These are phyloP conservation scores for Botrytis sinoallii DNA, from an alignment of 2,329 filamentous ascomycete species.

Conservation along the genomic window DNA sequence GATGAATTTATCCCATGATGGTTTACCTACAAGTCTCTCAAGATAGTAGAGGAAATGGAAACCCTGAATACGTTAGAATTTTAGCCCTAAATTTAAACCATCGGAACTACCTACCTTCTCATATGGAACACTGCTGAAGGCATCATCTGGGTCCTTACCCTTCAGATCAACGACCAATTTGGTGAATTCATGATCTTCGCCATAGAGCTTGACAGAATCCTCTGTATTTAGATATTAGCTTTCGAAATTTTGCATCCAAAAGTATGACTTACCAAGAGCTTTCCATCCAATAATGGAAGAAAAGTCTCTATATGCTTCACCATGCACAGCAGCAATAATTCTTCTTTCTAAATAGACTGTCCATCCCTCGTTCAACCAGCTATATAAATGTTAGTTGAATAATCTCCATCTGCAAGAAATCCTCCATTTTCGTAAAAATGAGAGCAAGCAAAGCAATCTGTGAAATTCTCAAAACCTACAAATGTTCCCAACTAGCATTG, in stretches of 20 bases:
- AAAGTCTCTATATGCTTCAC: constrained; percentile 84
- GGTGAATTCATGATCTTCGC: constrained; percentile 85
- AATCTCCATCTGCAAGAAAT: not conserved
- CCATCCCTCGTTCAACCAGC: constrained; percentile 79
- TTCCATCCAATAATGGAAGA: constrained; percentile 97
- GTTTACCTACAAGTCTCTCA: constrained; percentile 77
- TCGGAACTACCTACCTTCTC: constrained; percentile 58
- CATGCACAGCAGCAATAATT: constrained; percentile 73
- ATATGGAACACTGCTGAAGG: constrained; percentile 89
- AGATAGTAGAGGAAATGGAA: constrained; percentile 92
- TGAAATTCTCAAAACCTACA: constrained; percentile 44
- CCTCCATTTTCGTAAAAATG: not conserved
- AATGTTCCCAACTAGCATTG: constrained; percentile 79
- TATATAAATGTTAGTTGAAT: constrained; percentile 30
- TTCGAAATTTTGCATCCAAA: not conserved
- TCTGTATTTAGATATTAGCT: constrained; percentile 41
- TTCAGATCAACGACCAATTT: constrained; percentile 85
- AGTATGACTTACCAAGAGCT: constrained; percentile 42
- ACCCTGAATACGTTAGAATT: constrained; percentile 45
- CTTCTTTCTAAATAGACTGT: constrained; percentile 91
- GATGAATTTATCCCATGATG: constrained; percentile 94
- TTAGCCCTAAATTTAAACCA: too few relatives aligned
- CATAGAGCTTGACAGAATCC: constrained; percentile 76
- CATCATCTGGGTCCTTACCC: constrained; percentile 90
- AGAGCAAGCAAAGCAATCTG: not conserved